A percentile compares a stretch with the other conserved stretches of the same genome.
Conservation (phyloP, 2,329 filamentous ascomycete genomes). For the Pyricularia sp. region DNA sequence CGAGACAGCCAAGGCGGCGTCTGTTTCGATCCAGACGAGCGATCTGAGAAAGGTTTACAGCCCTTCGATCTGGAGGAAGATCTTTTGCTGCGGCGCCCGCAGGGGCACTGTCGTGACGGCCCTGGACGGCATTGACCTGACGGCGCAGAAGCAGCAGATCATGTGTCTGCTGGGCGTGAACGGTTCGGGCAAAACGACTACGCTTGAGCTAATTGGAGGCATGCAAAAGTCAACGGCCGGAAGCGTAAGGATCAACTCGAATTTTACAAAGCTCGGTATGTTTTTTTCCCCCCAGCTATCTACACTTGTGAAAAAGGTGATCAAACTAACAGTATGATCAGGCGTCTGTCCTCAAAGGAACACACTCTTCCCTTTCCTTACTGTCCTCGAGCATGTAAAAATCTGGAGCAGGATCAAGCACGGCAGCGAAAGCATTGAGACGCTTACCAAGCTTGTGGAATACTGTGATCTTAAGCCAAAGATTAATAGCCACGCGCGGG, state of each 20-base stretch:
- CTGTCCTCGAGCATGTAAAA: constrained; percentile 68
- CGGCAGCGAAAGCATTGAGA: constrained; percentile 38
- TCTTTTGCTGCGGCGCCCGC: constrained; percentile 33
- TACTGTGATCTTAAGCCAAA: constrained; percentile 68
- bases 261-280: constrained; percentile 54
- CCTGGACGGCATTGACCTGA: constrained; percentile 60
- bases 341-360: constrained; percentile 85
- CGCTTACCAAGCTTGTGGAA: constrained; percentile 49
- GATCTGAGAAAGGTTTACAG: constrained; percentile 67
- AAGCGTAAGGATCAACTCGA: constrained; percentile 57
- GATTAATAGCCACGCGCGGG: constrained; percentile 55
- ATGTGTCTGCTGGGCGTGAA: constrained; percentile 79
- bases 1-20: constrained; percentile 15
- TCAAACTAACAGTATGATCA: too few relatives aligned
- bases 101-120: constrained; percentile 58
- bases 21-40: constrained; percentile 54
- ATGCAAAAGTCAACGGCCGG: constrained; percentile 66
- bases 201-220: constrained; percentile 76
- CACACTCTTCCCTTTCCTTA: constrained; percentile 81
- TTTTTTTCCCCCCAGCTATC: too few relatives aligned
- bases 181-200: constrained; percentile 85
- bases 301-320: too few relatives aligned
- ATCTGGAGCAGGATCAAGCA: constrained; percentile 77
- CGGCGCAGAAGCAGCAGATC: constrained; percentile 69
- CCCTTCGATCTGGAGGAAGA: constrained; percentile 46